A percentile compares a stretch with the other conserved stretches of the same genome.
Evolutionary conservation across 192 early-diverging fungal genomes (phyloP).

Genomic region (Coemansia sp.): DNA sequence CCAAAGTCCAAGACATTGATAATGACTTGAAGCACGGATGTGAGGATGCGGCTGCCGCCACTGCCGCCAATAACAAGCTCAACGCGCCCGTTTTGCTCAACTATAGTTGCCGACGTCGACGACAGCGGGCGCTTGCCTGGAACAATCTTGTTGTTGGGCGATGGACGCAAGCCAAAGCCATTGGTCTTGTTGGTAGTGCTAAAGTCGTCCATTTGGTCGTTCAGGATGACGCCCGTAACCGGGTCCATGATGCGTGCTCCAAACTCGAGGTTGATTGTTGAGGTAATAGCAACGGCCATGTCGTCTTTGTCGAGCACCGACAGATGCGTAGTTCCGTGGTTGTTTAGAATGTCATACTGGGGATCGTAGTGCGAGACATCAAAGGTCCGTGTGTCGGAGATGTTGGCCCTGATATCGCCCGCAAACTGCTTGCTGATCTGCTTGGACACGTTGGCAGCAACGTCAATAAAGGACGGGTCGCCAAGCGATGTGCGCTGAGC

Average conservation of each 20-base stretch:
- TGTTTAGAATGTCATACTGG: conserved; percentile 68
- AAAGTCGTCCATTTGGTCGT: conserved; percentile 97
- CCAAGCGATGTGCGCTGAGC: conserved; percentile 79
- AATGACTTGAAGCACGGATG: conserved; percentile 70
- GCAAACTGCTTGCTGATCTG: conserved; percentile 74
- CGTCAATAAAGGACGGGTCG: conserved; percentile 68
- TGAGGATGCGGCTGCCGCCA: conserved; percentile 84
- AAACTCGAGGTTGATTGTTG: conserved; percentile 88
- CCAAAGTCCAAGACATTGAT: conserved; percentile 74
- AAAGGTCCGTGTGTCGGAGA: conserved; percentile 71
- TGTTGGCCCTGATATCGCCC: conserved; percentile 61
- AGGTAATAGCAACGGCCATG: conserved; percentile 80
- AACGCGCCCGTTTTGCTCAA: conserved; percentile 54
- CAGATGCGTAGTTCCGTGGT: conserved; percentile 91
- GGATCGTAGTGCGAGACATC: conserved; percentile 76
- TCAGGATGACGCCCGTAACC: conserved; percentile 84
- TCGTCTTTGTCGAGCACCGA: conserved; percentile 74
- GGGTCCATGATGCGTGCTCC: conserved; percentile 86
- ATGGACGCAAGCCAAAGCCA: conserved; percentile 77
- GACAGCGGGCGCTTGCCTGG: conserved; percentile 82
- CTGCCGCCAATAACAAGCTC: conserved; percentile 80
- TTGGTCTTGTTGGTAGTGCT: conserved; percentile 72
- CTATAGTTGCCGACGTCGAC: conserved; percentile 54
- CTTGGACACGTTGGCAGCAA: conserved; percentile 49
- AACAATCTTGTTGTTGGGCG: conserved; percentile 74